These are phyloP conservation scores for Nothomitra cinnamomea DNA, from an alignment of 2,329 filamentous ascomycete species.

Conservation along the genomic window DNA sequence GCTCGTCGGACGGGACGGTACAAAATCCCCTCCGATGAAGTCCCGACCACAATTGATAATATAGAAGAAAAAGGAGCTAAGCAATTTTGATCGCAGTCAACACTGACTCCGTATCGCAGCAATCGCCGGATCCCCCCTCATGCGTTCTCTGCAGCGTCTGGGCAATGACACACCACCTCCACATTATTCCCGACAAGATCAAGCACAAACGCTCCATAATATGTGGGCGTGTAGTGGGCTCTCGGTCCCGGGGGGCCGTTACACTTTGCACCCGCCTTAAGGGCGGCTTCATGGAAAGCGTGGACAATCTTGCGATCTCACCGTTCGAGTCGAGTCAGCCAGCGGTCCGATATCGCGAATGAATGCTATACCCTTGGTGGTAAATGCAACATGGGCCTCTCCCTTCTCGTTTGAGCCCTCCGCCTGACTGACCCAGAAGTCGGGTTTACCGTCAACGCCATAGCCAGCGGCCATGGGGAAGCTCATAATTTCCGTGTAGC, in stretches of 20 bases:
- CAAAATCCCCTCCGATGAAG: too few relatives aligned
- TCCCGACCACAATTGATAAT: too few relatives aligned
- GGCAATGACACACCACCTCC: slow-evolving; percentile 25
- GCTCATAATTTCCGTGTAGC: slow-evolving; percentile 1
- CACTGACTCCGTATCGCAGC: too few relatives aligned
- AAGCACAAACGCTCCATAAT: slow-evolving; percentile 34
- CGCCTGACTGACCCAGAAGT: not conserved
- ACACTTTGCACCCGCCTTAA: slow-evolving; percentile 28
- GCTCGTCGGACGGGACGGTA: too few relatives aligned
- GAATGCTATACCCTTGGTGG: too few relatives aligned
- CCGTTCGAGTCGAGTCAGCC: too few relatives aligned
- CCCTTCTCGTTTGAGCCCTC: not conserved
- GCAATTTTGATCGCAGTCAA: too few relatives aligned
- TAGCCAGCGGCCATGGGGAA: not conserved
- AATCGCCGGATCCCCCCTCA: too few relatives aligned
- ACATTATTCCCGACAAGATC: slow-evolving; percentile 37
- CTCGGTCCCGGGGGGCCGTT: slow-evolving; percentile 33
- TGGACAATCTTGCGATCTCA: slow-evolving; percentile 27
- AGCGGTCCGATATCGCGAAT: too few relatives aligned
- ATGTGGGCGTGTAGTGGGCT: slow-evolving; percentile 27
- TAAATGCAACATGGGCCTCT: not conserved
- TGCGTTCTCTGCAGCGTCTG: not conserved
- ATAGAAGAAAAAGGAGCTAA: too few relatives aligned
- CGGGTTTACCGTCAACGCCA: not conserved
- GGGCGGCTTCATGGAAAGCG: slow-evolving; percentile 27